Base-by-base conservation (phyloP, 2,329 filamentous ascomycete species). In the Leptographium flavum region DNA sequence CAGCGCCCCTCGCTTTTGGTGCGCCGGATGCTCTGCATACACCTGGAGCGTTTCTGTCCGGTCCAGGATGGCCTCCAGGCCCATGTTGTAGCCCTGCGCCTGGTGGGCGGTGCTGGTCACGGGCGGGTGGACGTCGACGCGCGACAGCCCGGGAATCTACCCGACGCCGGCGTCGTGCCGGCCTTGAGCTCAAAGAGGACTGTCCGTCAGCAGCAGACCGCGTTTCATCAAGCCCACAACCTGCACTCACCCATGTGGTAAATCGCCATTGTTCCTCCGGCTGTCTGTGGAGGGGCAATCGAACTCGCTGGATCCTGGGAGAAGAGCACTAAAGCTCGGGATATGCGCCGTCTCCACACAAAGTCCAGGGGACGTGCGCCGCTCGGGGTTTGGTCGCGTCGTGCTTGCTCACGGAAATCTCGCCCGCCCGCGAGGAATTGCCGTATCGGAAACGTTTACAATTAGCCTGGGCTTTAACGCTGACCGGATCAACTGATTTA, bases 1-100 rank as follows among this genome's bases (percentile, higher is more conserved):
- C 5, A 2, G 14, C 5, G 28, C n/a, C 9, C 9, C 27, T n/a
- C 32, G 37, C 27, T 17, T 39, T n/a, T 28, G 6, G 23, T 39
- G 42, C 5, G 42, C 33, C 9, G 42, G 35, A 21, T 44, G 42
- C 17, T 1, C 42, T 5, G 42, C 35, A 19, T 44, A 44, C 9
- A 38, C 30, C n/a, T 17, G 11, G 19, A 45, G 2, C 19, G 19
- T 31, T 15, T 40, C 37, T 17, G 25, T 13, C n/a, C 14, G 11
- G 43, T 40, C 43, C 28, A 45, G 30, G 4, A 39, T 25, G 4
- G 43, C 28, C 9, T 39, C n/a, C 2, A 45, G 21, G 10, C 43
- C 43, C 43, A 45, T 33, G 23, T 39, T 21, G n/a, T 39, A 45
- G 19, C 42, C 42, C 14, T 39, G 33, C 11, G 35, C 42, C 3